A percentile compares a stretch with the other conserved stretches of the same genome.
Evolutionary conservation across 331 rosid genomes (phyloP).

Genomic region (Arachis monticola): DNA sequence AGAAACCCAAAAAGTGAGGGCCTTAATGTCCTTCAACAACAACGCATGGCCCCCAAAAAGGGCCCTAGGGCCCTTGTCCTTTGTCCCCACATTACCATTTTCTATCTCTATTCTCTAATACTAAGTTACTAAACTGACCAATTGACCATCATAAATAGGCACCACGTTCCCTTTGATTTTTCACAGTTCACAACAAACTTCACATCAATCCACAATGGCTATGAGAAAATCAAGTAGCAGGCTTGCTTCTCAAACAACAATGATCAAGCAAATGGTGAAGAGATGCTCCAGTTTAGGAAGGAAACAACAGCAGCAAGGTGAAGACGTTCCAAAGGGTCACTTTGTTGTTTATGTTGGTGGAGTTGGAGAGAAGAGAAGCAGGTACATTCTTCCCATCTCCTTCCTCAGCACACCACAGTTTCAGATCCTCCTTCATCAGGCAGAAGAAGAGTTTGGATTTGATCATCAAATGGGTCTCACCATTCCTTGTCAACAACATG

Average conservation of each 20-base stretch:
- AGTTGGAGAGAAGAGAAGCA: conserved; percentile 89
- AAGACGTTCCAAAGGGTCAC: conserved; percentile 94
- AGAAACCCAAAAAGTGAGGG: conserved; percentile 44
- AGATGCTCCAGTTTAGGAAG: conserved; percentile 86
- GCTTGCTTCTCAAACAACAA: conserved; percentile 62
- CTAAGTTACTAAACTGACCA: conserved; percentile 50
- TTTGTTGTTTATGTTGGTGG: conserved; percentile 94
- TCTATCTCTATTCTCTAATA: not conserved
- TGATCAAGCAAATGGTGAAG: conserved; percentile 83
- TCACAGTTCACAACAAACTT: conserved; percentile 78
- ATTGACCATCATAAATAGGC: conserved; percentile 53
- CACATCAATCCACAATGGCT: conserved; percentile 67
- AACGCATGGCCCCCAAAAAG: conserved; percentile 31
- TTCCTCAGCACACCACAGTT: conserved; percentile 79
- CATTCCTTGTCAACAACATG: conserved; percentile 83
- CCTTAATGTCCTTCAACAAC: conserved; percentile 34
- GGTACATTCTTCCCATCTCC: conserved; percentile 81
- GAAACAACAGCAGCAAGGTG: conserved; percentile 51
- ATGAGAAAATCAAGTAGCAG: conserved; percentile 57
- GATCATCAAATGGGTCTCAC: conserved; percentile 90
- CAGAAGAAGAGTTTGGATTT: conserved; percentile 93
- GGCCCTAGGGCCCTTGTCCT: conserved; percentile 44
- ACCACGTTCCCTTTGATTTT: conserved; percentile 28
- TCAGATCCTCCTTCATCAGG: conserved; percentile 74
- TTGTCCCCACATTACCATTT: conserved; percentile 56